Evolutionary conservation across 306 rosid species (phyloP).

Genomic region (Malus domestica): DNA sequence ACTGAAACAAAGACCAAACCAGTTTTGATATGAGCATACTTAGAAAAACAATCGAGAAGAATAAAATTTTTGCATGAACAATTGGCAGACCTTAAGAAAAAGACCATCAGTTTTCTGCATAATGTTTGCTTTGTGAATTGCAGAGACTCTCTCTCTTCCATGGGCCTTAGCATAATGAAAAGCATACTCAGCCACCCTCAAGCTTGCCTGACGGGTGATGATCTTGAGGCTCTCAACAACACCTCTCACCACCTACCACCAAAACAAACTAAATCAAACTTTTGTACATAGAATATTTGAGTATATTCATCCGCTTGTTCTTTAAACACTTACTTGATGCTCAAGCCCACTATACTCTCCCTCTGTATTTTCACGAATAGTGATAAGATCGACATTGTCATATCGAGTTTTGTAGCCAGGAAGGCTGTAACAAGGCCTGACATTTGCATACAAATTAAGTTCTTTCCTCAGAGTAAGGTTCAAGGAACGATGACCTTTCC

Average conservation of each 20-base stretch:
- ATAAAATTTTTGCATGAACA: not conserved
- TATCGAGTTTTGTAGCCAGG: conserved; percentile 94
- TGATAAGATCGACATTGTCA: conserved; percentile 78
- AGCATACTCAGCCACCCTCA: conserved; percentile 99
- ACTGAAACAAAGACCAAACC: conserved; percentile 39
- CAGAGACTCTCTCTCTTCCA: conserved; percentile 95
- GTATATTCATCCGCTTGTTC: not conserved
- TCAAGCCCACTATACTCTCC: conserved; percentile 99
- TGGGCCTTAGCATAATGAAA: conserved; percentile 92
- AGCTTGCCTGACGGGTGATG: conserved; percentile 96
- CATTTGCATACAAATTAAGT: conserved; percentile 92
- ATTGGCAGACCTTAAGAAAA: conserved; percentile 48
- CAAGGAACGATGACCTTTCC: conserved; percentile 94
- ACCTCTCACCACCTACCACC: conserved; percentile 89
- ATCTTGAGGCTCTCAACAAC: conserved; percentile 98
- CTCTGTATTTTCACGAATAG: conserved; percentile 95
- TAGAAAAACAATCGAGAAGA: not conserved
- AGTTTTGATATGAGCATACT: conserved; percentile 6
- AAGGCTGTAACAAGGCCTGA: conserved; percentile 91
- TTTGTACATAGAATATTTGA: conserved; percentile 6
- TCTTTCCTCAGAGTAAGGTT: conserved; percentile 97
- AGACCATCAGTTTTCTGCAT: conserved; percentile 99
- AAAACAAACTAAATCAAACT: conserved; percentile 15
- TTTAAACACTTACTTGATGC: conserved; percentile 65
- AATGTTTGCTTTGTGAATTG: conserved; percentile 96